A percentile compares a stretch with the other conserved stretches of the same genome.
phyloP scores from a whole-genome alignment of 2,329 filamentous ascomycete genomes.

The Rhynchosporium agropyri region DNA sequence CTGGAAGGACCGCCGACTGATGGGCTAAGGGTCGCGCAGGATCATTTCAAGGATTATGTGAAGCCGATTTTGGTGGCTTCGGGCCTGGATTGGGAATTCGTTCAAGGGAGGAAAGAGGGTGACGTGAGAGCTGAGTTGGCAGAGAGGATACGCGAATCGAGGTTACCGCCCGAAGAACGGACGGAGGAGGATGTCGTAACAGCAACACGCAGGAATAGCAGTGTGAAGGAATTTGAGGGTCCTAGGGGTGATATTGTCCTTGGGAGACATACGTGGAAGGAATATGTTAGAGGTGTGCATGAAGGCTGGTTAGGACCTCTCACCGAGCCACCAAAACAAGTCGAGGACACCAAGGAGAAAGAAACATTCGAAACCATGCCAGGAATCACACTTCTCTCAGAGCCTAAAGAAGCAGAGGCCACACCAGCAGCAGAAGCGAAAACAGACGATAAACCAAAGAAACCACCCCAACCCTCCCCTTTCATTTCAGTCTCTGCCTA shows the following conservation, averaged over 20 bases:
- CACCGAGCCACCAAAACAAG: slow-evolving; percentile 56
- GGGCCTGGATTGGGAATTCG: slow-evolving; percentile 92
- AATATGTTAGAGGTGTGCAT: slow-evolving; percentile 90
- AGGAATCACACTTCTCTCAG: slow-evolving; percentile 37
- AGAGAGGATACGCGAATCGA: slow-evolving; percentile 77
- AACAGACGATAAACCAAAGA: slow-evolving; percentile 57
- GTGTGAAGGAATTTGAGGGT: slow-evolving; percentile 72
- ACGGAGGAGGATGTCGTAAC: slow-evolving; percentile 59
- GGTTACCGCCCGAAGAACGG: slow-evolving; percentile 48
- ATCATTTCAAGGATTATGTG: slow-evolving; percentile 94
- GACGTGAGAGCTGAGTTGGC: slow-evolving; percentile 86
- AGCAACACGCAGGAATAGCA: slow-evolving; percentile 64
- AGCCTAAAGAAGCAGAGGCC: slow-evolving; percentile 36
- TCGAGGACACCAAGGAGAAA: slow-evolving; percentile 21
- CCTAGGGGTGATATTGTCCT: slow-evolving; percentile 84
- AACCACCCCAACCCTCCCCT: slow-evolving; percentile 66
- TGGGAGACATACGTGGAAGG: slow-evolving; percentile 94
- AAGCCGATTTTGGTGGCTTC: slow-evolving; percentile 90
- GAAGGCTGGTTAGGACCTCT: slow-evolving; percentile 95
- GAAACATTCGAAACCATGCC: slow-evolving; percentile 35
- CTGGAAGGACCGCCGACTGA: slow-evolving; percentile 86
- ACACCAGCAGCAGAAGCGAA: slow-evolving; percentile 39
- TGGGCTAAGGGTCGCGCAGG: slow-evolving; percentile 79
- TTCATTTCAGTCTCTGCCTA: slow-evolving; percentile 79
- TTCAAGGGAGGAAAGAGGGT: slow-evolving; percentile 90